Percentiles rank a stretch among this genome's conserved stretches.
Evolutionary conservation across 768 basidiomycete genomes (phyloP).

Genomic region (Mycena galericulata): DNA sequence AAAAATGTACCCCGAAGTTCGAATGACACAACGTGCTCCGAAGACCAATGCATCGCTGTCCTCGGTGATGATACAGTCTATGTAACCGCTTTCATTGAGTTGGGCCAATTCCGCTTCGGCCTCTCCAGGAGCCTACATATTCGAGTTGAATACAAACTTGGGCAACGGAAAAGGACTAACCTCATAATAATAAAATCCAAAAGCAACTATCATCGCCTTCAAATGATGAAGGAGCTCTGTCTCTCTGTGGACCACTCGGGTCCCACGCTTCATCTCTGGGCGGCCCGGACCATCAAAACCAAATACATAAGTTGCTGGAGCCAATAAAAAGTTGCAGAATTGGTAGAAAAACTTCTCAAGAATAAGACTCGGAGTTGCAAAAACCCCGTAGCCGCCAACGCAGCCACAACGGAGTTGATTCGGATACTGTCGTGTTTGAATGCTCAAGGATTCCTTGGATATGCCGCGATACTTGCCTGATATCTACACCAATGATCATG

Average conservation of each 20-base stretch:
- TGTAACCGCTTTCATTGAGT: neutral
- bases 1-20: conserved; percentile 2
- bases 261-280: conserved; percentile 1
- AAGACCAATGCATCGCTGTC: conserved; percentile 14
- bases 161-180: neutral
- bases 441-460: no score
- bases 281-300: conserved; percentile 14
- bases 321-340: neutral
- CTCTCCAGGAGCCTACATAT: conserved; percentile 10
- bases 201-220: neutral
- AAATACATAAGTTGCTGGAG: neutral
- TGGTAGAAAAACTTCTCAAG: neutral
- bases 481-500: neutral
- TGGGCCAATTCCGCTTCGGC: conserved; percentile 17
- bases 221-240: neutral
- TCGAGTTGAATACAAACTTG: neutral
- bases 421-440: no score
- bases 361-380: no score
- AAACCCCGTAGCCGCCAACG: no score
- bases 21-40: neutral
- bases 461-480: neutral
- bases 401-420: no score
- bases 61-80: conserved; percentile 14
- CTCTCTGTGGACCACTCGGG: neutral
- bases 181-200: conserved; percentile 1